A percentile compares a stretch with the other conserved stretches of the same genome.
Evolutionary conservation across 306 rosid species (phyloP).

Genomic region (Prunus persica): Prunus_persica_NCBIv2 NC_034009.1:41445001-41445500

Average conservation of each 20-base stretch:
- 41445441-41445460: not conserved
- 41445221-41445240: conserved; percentile 7
- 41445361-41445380: not conserved
- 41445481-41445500: not conserved
- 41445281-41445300: too few species aligned
- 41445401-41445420: not conserved
- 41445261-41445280: too few species aligned
- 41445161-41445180: conserved; percentile 17
- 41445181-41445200: not conserved
- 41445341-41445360: not conserved
- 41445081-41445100: not conserved
- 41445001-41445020: not conserved
- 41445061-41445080: not conserved
- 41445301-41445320: too few species aligned
- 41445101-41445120: conserved; percentile 22
- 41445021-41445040: not conserved
- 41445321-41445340: too few species aligned
- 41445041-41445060: not conserved
- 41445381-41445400: conserved; percentile 2
- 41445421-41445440: not conserved
- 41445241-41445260: too few species aligned
- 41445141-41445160: not conserved
- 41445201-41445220: not conserved
- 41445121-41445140: conserved; percentile 17
- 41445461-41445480: not conserved